Conservation (phyloP, 2,329 filamentous ascomycete species). For the Harringtonia aguacate region DNA sequence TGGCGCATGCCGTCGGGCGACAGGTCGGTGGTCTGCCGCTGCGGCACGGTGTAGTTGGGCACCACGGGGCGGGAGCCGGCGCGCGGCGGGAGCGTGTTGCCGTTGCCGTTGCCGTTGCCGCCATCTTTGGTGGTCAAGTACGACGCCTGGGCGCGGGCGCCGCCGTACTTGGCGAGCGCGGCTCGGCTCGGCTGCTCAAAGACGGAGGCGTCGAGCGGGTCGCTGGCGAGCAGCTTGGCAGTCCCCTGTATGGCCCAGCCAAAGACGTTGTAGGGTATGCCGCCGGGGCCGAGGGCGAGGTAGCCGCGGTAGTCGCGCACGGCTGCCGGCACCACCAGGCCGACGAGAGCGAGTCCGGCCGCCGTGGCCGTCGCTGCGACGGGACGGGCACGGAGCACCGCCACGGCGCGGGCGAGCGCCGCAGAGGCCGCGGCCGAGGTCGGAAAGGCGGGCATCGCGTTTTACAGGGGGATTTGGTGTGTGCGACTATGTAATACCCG, state of each 20-base stretch:
- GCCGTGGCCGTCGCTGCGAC: conserved; percentile 3
- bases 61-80: conserved; percentile 19
- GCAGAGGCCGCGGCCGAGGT: neutral
- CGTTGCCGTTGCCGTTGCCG: too few relatives aligned
- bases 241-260: conserved; percentile 28
- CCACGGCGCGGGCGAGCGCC: neutral
- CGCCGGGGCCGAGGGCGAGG: conserved; percentile 31
- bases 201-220: neutral
- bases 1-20: conserved; percentile 8
- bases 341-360: conserved; percentile 5
- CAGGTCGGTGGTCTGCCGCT: conserved; percentile 23
- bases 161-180: neutral
- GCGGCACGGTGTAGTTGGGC: conserved; percentile 24
- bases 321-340: conserved; percentile 13
- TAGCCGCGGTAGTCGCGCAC: conserved; percentile 25
- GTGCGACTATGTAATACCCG: too few relatives aligned
- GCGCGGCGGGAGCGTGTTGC: conserved; percentile 12
- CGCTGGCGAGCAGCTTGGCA: conserved; percentile 17
- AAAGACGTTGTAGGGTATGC: conserved; percentile 28
- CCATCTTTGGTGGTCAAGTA: too few relatives aligned
- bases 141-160: neutral
- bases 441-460: too few relatives aligned
- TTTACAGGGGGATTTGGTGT: too few relatives aligned
- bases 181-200: neutral
- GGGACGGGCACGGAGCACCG: neutral